Evolutionary conservation across 2,329 filamentous ascomycete genomes (phyloP).

Genomic region (Neofusicoccum parvum): DNA sequence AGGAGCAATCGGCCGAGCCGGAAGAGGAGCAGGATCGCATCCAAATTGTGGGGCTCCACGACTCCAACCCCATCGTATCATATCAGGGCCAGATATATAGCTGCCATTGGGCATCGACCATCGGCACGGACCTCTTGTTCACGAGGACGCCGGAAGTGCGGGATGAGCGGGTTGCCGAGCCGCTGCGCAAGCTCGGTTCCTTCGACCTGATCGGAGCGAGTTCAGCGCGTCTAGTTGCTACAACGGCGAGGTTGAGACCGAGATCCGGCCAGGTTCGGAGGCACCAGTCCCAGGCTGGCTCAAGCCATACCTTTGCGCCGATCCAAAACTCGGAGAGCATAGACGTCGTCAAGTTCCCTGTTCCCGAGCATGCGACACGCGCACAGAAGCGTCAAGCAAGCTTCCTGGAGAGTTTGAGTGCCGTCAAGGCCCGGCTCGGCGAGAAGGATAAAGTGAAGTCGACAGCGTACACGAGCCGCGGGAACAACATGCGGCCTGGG

Average conservation of each 20-base stretch:
- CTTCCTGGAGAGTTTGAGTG: constrained; percentile 13
- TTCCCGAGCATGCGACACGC: constrained; percentile 9
- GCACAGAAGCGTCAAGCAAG: constrained; percentile 14
- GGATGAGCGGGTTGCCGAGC: constrained; percentile 34
- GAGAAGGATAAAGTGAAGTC: constrained; percentile 14
- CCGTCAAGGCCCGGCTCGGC: constrained; percentile 18
- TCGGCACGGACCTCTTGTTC: constrained; percentile 84
- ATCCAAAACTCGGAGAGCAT: not conserved
- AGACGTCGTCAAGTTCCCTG: not conserved
- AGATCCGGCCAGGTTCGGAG: constrained; percentile 12
- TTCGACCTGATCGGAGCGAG: constrained; percentile 75
- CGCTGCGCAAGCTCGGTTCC: constrained; percentile 53
- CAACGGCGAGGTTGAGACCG: constrained; percentile 60
- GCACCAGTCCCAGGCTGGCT: constrained; percentile 80
- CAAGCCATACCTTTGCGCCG: constrained; percentile 55
- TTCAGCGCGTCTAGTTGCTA: constrained; percentile 69
- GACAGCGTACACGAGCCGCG: constrained; percentile 10
- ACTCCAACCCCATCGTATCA: constrained; percentile 72
- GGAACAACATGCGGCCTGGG: not conserved
- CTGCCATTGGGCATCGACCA: constrained; percentile 78
- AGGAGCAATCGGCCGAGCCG: constrained; percentile 1
- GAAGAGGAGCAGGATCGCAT: constrained; percentile 45
- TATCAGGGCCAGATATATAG: constrained; percentile 78
- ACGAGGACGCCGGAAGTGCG: constrained; percentile 35
- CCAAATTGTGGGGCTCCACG: constrained; percentile 83